These are phyloP conservation scores for Aspergillus vadensis DNA, from an alignment of 2,329 filamentous ascomycete genomes.

Conservation along the genomic window DNA sequence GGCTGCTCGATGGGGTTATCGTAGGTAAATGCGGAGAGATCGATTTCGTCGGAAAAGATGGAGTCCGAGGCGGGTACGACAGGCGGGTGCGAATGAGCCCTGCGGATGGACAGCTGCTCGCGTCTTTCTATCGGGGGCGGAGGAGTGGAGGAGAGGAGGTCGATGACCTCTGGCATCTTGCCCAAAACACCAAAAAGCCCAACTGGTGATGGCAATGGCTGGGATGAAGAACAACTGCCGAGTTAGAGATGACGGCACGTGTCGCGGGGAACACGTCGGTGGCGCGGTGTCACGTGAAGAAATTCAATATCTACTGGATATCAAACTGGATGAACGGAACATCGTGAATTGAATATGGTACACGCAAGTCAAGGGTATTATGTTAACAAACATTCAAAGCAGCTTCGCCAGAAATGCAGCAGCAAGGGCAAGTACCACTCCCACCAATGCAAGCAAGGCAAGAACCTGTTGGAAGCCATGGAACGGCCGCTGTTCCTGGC, in stretches of 20 bases:
- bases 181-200: not conserved
- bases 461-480: slow-evolving; percentile 38
- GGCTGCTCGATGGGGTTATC: slow-evolving; percentile 31
- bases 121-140: slow-evolving; percentile 22
- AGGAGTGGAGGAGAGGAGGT: slow-evolving; percentile 41
- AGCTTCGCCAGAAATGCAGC: slow-evolving; percentile 27
- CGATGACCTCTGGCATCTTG: slow-evolving; percentile 44
- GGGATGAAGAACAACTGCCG: not conserved
- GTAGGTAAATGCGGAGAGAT: slow-evolving; percentile 29
- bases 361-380: slow-evolving; percentile 13
- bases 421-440: slow-evolving; percentile 33
- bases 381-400: slow-evolving; percentile 16
- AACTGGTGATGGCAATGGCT: not conserved
- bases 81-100: slow-evolving; percentile 16
- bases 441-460: slow-evolving; percentile 32
- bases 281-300: slow-evolving; percentile 24
- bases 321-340: not conserved
- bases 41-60: slow-evolving; percentile 33
- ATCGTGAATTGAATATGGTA: not conserved
- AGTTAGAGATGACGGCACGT: slow-evolving; percentile 8
- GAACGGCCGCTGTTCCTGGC: slow-evolving; percentile 38
- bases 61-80: slow-evolving; percentile 10
- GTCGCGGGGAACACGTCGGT: slow-evolving; percentile 20
- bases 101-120: slow-evolving; percentile 18
- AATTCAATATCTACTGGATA: not conserved